Base-by-base conservation (phyloP, 2,329 filamentous ascomycete genomes). In the Plectosphaerella sp. region DNA sequence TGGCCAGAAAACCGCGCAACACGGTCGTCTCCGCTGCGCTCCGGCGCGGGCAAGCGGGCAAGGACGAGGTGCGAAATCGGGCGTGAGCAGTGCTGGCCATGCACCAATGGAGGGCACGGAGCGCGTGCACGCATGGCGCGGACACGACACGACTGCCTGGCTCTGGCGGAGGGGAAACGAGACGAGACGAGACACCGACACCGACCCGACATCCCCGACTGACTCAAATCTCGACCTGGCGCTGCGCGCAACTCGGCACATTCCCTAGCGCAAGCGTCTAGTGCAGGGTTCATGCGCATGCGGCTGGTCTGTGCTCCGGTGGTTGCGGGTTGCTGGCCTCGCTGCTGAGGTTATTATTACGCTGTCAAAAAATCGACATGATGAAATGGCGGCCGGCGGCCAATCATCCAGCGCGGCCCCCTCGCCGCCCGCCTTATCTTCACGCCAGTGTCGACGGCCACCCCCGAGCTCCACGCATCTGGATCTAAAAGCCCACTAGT, bases 371-470 rank as follows among this genome's bases (percentile, higher is more conserved):
- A 52, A 56, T 57, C 61, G 69, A 72, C 70, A 72, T 61, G 69
- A 72, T 64, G 64, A 76, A 75, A 72, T 61, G 63, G 57, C 48
- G 47, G 43, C 52, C 47, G 43, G 20, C 49, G 54, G 56, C 72
- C 72, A 74, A 75, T 75, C 69, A 72, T 18, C 25, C 20, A 18
- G 45, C 39, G 15, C 25, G n/a, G 52, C 49, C 51, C 54, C 53
- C 52, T 59, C 57, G 55, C 59, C 51, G 37, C 47, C 53, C 53
- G 55, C 55, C 72, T 75, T 75, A 75, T 75, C 72, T 71, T 33
- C 28, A 33, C 28, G 28, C 28, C 28, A 33, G 28, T 33, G 28
- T 16, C 33, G 33, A 48, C 46, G 45, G 28, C 28, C 28, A 47
- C 45, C 24, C 25, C 33, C 24, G 33, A 25, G 24, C 45, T 47